Evolutionary conservation across 768 basidiomycete genomes (phyloP).

Genomic region (Mycena latifolia): DNA sequence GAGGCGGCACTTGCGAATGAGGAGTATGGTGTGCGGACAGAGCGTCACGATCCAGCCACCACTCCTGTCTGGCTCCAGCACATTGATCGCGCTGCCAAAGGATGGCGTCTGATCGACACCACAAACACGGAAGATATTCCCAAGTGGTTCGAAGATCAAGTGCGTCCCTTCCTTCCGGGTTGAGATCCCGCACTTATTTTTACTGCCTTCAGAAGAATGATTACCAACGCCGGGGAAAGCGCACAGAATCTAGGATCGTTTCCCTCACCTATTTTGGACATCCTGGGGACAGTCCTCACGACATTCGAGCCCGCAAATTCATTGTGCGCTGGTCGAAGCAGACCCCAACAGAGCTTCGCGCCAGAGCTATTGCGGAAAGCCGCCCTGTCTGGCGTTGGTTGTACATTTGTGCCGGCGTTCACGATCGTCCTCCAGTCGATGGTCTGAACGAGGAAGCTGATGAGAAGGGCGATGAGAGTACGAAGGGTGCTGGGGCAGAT

Average conservation of each 20-base stretch:
- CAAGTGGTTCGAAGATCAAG: conserved; percentile 14
- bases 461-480: neutral
- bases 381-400: conserved; percentile 1
- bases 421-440: neutral
- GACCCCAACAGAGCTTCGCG: neutral
- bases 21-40: no score
- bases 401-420: conserved; percentile 5
- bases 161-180: neutral
- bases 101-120: neutral
- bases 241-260: neutral
- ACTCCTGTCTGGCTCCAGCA: neutral
- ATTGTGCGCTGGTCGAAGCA: neutral
- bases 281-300: conserved; percentile 10
- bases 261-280: conserved; percentile 1
- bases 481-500: no score
- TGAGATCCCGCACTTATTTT: neutral
- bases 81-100: neutral
- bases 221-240: neutral
- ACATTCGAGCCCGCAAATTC: conserved; percentile 7
- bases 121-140: conserved; percentile 12
- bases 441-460: neutral
- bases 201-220: conserved; percentile 6
- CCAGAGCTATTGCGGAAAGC: neutral
- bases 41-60: no score
- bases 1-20: no score